Evolutionary conservation across 78 protist species (phyloP), one percentile per base, ranked within the genome.

Genomic region (Cavenderia fasciculata): DNA sequence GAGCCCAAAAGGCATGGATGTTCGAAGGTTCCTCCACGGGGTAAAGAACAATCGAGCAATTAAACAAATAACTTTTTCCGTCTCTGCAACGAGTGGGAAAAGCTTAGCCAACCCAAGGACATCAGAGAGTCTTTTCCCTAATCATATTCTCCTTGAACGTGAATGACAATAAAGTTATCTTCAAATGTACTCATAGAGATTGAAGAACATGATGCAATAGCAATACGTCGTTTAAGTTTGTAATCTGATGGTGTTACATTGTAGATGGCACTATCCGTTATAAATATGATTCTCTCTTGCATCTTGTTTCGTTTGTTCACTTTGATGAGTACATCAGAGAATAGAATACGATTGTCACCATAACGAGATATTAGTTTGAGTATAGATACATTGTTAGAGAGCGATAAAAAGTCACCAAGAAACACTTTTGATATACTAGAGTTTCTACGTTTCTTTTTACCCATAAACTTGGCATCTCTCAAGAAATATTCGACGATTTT

Each of bases 251-350:
- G 97, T 31, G 92, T 85, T 16, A 95, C 92, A 61, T 95, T 95
- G 72, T 93, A 96, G 16, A 96, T 34, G 33, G 92, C 93, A 23
- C 44, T 52, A n/a, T 94, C 96, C 18, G 96, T 95, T 0, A 92
- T 33, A 11, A 96, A 71, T 8, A 96, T 54, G 19, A 94, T 88
- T 36, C 97, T 62, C 73, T 93, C 92, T 69, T 96, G 97, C 93
- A 94, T 94, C 49, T 90, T 94, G 76, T 96, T 91, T 34, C 96
- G 57, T 65, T 94, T 96, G 92, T 96, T 96, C 21, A 96, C 87
- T 68, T 96, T 96, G 25, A 85, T 57, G 23, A 96, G 44, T 12
- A 96, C 88, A 62, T 94, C 97, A 40, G 96, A 94, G 54, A 94
- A 96, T 0, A 74, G 79, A 6, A 96, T 75, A 16, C 52, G 56